Base-by-base conservation (phyloP, 345 rosid genomes). In the Aegle marmelos region DNA sequence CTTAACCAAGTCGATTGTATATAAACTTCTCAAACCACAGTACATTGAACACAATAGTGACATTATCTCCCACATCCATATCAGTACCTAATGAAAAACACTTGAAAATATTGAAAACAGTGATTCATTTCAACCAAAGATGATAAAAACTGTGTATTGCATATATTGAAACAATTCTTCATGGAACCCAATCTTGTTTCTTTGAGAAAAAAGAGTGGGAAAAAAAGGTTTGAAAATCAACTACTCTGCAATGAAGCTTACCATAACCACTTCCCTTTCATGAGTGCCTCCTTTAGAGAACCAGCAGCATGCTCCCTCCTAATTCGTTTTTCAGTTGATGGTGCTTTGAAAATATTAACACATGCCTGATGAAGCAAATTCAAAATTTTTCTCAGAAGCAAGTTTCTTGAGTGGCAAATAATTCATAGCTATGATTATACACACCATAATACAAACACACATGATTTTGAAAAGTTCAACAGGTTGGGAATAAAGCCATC, bases 261-360 rank as follows among this genome's bases (percentile, higher is more conserved):
- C 50, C 99, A 95, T 82, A 92, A 82, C 94, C 96, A 95, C 79
- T 92, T 93, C 80, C 99, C 99, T 88, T 85, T 82, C 60, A 66
- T 79, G 62, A 95, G 90, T 36, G 94, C 93, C 80, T 92, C 99
- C 79, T 90, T 88, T 58, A 95, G 75, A 83, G 82, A 87, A 80
- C 73, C 84, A 67, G 90, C 77, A 63, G 86, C 76, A 81, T 85
- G 90, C 82, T 93, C 97, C 85, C 79, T 89, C 82, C 86, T 91
- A 66, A 80, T 81, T 68, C 97, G 85, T 89, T 95, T 95, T 79
- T 83, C 94, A 48, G 79, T 70, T 70, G 83, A 64, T 54, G 86
- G 83, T 70, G 87, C 84, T 86, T 86, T 88, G 14, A 80, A 78
- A 72, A 82, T 76, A 79, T 75, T 81, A 76, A 72, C 79, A 85